phyloP scores from a whole-genome alignment of 345 rosid genomes.

The Aurinia saxatilis region DNA sequence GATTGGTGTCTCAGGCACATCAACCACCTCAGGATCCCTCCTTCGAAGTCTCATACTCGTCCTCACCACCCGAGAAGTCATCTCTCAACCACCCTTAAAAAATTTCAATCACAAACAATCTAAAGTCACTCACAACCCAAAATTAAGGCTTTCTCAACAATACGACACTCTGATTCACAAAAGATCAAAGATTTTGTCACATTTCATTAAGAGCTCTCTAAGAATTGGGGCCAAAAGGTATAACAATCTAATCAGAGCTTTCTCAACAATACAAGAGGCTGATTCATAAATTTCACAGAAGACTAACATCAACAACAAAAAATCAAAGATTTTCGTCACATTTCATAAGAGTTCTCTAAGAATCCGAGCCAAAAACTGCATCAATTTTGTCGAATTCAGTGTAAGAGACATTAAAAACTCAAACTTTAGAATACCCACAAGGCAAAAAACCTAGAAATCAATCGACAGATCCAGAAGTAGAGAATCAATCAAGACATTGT shows the following conservation, averaged over 20 bases:
- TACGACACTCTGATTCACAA: no score
- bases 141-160: background rate
- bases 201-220: no score
- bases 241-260: no score
- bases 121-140: background rate
- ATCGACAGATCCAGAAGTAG: conserved; percentile 8
- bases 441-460: background rate
- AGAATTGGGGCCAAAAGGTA: no score
- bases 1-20: background rate
- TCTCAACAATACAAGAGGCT: no score
- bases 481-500: background rate
- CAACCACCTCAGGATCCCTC: background rate
- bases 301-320: no score
- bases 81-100: background rate
- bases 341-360: background rate
- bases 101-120: background rate
- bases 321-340: no score
- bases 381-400: background rate
- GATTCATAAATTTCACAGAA: no score
- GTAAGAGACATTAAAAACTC: background rate
- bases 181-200: background rate
- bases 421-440: background rate
- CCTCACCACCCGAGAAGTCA: conserved; percentile 13
- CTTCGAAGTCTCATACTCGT: background rate
- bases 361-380: background rate